These are phyloP conservation scores for Paramecium bursaria DNA, from an alignment of 73 alveolate species.

Conservation along the genomic window DNA sequence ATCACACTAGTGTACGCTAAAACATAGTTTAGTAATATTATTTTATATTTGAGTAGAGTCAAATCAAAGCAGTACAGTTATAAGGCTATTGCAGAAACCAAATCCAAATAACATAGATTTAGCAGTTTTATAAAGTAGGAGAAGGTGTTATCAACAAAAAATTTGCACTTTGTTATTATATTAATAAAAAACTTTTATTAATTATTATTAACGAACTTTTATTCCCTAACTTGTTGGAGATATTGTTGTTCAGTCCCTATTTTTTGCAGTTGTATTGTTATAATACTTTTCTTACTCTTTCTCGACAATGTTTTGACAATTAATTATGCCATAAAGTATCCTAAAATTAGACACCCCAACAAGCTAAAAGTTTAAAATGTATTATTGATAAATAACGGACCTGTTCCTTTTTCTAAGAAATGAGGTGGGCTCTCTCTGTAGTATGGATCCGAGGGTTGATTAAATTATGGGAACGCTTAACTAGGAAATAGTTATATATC, in stretches of 20 bases:
- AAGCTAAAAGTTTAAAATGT: not conserved
- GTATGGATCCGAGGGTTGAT: constrained; percentile 10
- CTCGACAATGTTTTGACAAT: not conserved
- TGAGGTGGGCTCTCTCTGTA: constrained; percentile 1
- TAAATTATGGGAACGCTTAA: not conserved
- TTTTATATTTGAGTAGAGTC: not conserved
- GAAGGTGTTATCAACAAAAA: not conserved
- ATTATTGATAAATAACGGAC: constrained; percentile 33
- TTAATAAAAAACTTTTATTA: not conserved
- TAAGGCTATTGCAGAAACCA: not conserved
- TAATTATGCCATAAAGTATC: not conserved
- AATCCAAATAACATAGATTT: not conserved
- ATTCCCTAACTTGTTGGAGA: not conserved
- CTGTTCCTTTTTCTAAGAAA: constrained; percentile 12
- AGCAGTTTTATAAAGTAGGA: not conserved
- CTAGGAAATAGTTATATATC: not conserved
- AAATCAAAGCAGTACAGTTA: not conserved
- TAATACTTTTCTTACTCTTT: not conserved
- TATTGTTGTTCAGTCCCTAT: not conserved
- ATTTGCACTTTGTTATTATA: not conserved
- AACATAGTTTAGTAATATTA: not conserved
- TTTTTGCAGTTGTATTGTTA: not conserved
- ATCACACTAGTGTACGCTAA: not conserved
- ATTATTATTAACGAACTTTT: not conserved
- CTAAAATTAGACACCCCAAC: not conserved